Evolutionary conservation across 2,329 filamentous ascomycete genomes (phyloP), one percentile per base, ranked within the genome.

Genomic region (Aspergillus tamarii): DNA sequence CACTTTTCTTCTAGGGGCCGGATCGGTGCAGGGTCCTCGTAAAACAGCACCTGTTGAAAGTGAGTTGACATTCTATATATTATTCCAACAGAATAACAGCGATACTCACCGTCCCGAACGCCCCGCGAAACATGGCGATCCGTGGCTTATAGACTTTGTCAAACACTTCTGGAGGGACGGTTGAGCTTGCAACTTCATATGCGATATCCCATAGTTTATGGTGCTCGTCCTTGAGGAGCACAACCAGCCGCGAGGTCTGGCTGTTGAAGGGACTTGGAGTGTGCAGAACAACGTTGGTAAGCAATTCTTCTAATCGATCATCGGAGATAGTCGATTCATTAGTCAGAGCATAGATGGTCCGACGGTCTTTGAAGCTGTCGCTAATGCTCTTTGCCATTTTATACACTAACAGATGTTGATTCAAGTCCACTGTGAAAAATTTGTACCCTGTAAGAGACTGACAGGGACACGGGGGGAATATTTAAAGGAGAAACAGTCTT

Each of bases 231-330:
- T 91, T 89, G 73, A 95, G 85, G 60, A 97, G 87, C 58, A 97
- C 86, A 55, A 96, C 86, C 63, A 91, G 81, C 64, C 94, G 89
- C 69, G 91, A 90, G 70, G 88, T 88, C 83, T 97, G 94, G 48
- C 88, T 91, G 88, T 97, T 97, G 89, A 97, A 97, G 68, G 89
- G 88, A 59, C 87, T 90, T 48, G 94, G 94, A 1, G 90, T 84
- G 77, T 93, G 84, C 64, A 87, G 82, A 69, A 95, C 83, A 60
- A 88, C 84, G 14, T 73, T 67, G 59, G 78, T 72, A 41, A 80
- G 75, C 34, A 80, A 71, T 56, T 75, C 72, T 57, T 78, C 73
- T 62, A 80, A 71, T 67, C 76, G 70, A 41, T 73, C 69, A 66
- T 80, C 77, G 4, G 75, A 63, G 43, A 78, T 74, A 39, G 76